These are phyloP conservation scores for Dioscorea zingiberensis DNA, from an alignment of 106 monocot genomes.

Conservation along the genomic window DNA sequence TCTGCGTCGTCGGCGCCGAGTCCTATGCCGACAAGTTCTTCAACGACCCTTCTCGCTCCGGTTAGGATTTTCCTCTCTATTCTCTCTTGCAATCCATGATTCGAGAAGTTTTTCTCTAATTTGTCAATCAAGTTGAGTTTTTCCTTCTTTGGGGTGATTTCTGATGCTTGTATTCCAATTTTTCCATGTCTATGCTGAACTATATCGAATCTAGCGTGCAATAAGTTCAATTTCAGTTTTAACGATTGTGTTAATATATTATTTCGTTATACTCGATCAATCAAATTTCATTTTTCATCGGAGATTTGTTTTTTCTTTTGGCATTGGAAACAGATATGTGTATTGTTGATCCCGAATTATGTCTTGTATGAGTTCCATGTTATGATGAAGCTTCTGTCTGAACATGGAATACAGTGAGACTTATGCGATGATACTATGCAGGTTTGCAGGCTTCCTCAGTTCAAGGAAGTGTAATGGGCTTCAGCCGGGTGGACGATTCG, in stretches of 20 bases:
- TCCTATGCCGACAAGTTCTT: slow-evolving; percentile 76
- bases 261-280: not conserved
- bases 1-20: slow-evolving; percentile 78
- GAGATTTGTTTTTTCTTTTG: not conserved
- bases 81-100: not conserved
- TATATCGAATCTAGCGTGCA: not conserved
- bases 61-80: slow-evolving; percentile 12
- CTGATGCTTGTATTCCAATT: not conserved
- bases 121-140: not conserved
- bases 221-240: not conserved
- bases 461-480: slow-evolving; percentile 65
- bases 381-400: not conserved
- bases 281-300: not conserved
- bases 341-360: not conserved
- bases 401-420: not conserved
- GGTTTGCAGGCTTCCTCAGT: slow-evolving; percentile 66
- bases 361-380: not conserved
- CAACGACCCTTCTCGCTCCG: slow-evolving; percentile 63
- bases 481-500: slow-evolving; percentile 76
- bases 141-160: not conserved
- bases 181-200: not conserved
- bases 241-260: not conserved
- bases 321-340: not conserved
- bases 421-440: slow-evolving; percentile 8
- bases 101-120: not conserved